phyloP scores from a whole-genome alignment of 768 basidiomycete species.

The Russula foetens region DNA sequence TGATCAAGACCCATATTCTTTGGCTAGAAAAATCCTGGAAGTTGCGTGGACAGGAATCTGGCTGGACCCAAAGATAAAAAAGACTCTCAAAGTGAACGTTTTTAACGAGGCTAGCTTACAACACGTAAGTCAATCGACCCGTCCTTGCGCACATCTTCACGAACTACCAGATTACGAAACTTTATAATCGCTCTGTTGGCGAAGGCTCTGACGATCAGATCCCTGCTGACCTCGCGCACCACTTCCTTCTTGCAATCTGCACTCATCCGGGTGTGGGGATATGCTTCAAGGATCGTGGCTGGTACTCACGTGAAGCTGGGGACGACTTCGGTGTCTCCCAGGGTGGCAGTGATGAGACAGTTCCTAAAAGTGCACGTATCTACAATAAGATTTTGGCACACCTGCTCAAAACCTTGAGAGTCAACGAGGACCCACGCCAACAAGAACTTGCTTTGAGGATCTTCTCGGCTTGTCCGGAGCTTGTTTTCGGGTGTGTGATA shows the following conservation, averaged over 20 bases:
- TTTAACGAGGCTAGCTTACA: constrained; percentile 61
- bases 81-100: constrained; percentile 59
- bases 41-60: constrained; percentile 70
- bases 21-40: constrained; percentile 61
- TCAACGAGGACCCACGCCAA: constrained; percentile 83
- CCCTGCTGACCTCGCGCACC: constrained; percentile 75
- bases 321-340: constrained; percentile 29
- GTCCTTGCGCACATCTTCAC: not conserved
- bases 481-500: constrained; percentile 59
- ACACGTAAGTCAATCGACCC: constrained; percentile 38
- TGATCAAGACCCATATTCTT: constrained; percentile 51
- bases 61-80: constrained; percentile 63
- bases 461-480: constrained; percentile 75
- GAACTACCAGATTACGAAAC: constrained; percentile 49
- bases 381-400: constrained; percentile 81
- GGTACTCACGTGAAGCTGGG: constrained; percentile 72
- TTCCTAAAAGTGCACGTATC: constrained; percentile 39
- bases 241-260: constrained; percentile 80
- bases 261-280: constrained; percentile 75
- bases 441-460: constrained; percentile 81
- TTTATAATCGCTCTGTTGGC: constrained; percentile 55
- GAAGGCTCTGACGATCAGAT: constrained; percentile 47
- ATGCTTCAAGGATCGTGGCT: constrained; percentile 84
- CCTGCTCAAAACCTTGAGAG: constrained; percentile 63
- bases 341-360: constrained; percentile 32